phyloP scores from a whole-genome alignment of 1,284 basidiomycete genomes.

The Lentinus polychrous region DNA sequence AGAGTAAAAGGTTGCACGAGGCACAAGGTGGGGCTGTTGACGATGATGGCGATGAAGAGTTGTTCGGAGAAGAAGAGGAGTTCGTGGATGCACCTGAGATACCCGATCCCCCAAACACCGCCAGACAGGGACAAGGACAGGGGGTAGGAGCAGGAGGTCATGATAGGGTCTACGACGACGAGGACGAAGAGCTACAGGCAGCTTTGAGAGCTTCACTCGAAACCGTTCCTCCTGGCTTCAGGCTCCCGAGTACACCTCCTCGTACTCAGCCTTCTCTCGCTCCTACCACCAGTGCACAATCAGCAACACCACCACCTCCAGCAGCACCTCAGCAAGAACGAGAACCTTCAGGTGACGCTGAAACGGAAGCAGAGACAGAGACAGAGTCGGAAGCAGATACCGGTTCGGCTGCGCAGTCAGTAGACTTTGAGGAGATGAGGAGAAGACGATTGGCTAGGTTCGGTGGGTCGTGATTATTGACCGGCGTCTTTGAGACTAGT shows the following conservation, averaged over 20 bases:
- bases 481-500: neutral
- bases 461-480: slow-evolving; percentile 31
- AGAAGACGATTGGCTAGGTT: slow-evolving; percentile 73
- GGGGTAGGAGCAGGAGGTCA: slow-evolving; percentile 12
- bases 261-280: slow-evolving; percentile 12
- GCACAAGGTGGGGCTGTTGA: slow-evolving; percentile 20
- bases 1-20: slow-evolving; percentile 49
- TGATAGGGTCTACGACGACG: slow-evolving; percentile 69
- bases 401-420: slow-evolving; percentile 19
- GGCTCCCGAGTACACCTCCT: slow-evolving; percentile 26
- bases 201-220: slow-evolving; percentile 80
- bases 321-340: slow-evolving; percentile 14
- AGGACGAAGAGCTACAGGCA: slow-evolving; percentile 79
- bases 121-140: slow-evolving; percentile 7
- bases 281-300: neutral
- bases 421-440: slow-evolving; percentile 74
- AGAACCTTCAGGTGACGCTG: slow-evolving; percentile 4
- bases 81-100: slow-evolving; percentile 13
- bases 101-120: neutral
- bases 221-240: slow-evolving; percentile 50
- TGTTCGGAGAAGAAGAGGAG: slow-evolving; percentile 23
- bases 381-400: slow-evolving; percentile 22
- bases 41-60: slow-evolving; percentile 35
- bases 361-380: slow-evolving; percentile 17
- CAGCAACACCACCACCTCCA: slow-evolving; percentile 8